Percentiles rank a stretch among this genome's conserved stretches.
Conservation (phyloP, 164 flowering plant genomes). For the Nymphaea thermarum region DNA sequence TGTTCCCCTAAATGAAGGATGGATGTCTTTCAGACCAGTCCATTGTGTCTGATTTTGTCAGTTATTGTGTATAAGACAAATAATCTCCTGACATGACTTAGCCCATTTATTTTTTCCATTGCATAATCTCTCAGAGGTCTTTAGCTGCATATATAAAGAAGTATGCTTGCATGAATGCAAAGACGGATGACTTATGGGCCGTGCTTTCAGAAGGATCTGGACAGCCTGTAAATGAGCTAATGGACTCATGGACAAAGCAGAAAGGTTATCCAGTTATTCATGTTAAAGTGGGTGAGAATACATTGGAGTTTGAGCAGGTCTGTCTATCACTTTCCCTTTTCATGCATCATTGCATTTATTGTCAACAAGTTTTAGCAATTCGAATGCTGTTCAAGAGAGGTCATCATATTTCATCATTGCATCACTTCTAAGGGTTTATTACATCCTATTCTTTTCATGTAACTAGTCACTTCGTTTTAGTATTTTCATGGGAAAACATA, state of each 20-base stretch:
- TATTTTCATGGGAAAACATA: too few species aligned
- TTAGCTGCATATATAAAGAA: slow-evolving; percentile 76
- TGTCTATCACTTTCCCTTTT: background rate
- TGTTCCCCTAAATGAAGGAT: too few species aligned
- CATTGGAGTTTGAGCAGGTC: slow-evolving; percentile 88
- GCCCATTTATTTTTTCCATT: slow-evolving; percentile 7
- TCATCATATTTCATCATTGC: too few species aligned
- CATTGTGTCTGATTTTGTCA: too few species aligned
- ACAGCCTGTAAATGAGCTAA: slow-evolving; percentile 73
- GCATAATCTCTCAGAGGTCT: slow-evolving; percentile 32
- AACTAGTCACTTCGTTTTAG: too few species aligned
- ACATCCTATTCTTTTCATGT: too few species aligned
- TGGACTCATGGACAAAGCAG: slow-evolving; percentile 96
- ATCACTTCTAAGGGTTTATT: too few species aligned
- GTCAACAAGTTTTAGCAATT: too few species aligned
- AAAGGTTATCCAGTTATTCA: slow-evolving; percentile 89
- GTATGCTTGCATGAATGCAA: slow-evolving; percentile 74
- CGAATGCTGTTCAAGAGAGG: too few species aligned
- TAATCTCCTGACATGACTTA: background rate
- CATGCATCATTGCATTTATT: too few species aligned
- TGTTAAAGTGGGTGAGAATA: slow-evolving; percentile 46
- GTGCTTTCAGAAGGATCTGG: slow-evolving; percentile 85
- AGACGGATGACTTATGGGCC: slow-evolving; percentile 93
- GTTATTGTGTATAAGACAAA: too few species aligned
- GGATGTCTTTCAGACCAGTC: too few species aligned